Conservation (phyloP, 2,329 filamentous ascomycete genomes). For the Cercospora janseana region DNA sequence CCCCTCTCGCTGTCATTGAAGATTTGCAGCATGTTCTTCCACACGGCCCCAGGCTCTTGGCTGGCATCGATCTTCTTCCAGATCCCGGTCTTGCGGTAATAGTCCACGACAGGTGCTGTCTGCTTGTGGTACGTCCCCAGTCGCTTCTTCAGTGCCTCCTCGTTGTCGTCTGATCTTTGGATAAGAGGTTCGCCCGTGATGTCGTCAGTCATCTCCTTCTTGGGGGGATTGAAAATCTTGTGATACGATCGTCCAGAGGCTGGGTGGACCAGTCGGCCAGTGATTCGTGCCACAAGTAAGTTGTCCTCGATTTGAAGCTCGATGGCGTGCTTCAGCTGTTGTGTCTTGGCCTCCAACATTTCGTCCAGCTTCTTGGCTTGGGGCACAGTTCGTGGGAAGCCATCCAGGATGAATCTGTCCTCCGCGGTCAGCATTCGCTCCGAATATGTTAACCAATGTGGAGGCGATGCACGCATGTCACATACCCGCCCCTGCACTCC, state of each 20-base stretch:
- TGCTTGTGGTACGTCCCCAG: constrained; percentile 90
- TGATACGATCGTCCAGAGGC: constrained; percentile 96
- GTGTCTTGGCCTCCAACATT: constrained; percentile 76
- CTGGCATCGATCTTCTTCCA: constrained; percentile 94
- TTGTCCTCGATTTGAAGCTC: constrained; percentile 96
- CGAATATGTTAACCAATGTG: not conserved
- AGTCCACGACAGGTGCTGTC: constrained; percentile 86
- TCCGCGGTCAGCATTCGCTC: constrained; percentile 12
- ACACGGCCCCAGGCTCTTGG: constrained; percentile 92
- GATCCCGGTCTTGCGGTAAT: constrained; percentile 97
- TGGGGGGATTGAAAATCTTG: constrained; percentile 98
- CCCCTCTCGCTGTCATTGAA: constrained; percentile 57
- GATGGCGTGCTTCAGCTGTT: constrained; percentile 89
- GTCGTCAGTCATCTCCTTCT: constrained; percentile 91
- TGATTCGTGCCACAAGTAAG: constrained; percentile 92
- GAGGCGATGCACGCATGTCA: constrained; percentile 21
- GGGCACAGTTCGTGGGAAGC: constrained; percentile 93
- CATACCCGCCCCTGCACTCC: constrained; percentile 95
- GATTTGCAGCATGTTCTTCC: constrained; percentile 85
- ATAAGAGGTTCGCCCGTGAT: constrained; percentile 94
- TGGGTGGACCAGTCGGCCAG: constrained; percentile 90
- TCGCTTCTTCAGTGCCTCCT: constrained; percentile 91
- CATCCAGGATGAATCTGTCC: constrained; percentile 91
- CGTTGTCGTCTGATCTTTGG: constrained; percentile 96
- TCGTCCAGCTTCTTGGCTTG: constrained; percentile 92